phyloP scores from a whole-genome alignment of 257 asterid genomes.

The Solanum chmielewskii region DNA sequence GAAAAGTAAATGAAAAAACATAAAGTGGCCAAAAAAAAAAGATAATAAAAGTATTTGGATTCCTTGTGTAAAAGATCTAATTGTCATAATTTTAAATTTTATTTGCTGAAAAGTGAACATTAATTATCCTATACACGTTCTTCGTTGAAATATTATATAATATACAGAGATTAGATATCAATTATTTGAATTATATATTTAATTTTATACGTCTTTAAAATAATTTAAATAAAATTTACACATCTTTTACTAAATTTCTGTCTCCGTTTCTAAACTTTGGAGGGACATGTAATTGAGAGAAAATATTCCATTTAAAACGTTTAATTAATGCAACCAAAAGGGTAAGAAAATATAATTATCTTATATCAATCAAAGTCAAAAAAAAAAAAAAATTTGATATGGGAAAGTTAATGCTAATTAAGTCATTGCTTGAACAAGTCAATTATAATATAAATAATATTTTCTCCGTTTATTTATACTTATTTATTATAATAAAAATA shows the following conservation, averaged over 20 bases:
- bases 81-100: neutral
- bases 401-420: neutral
- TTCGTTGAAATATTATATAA: neutral
- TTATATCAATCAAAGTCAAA: neutral
- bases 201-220: neutral
- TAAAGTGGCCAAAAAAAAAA: neutral
- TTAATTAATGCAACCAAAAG: neutral
- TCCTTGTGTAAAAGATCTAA: neutral
- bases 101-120: neutral
- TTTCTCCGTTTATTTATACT: too few species aligned
- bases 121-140: neutral
- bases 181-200: rapidly evolving
- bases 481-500: too few species aligned
- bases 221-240: too few species aligned
- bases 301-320: neutral
- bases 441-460: neutral
- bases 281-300: neutral
- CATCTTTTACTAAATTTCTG: too few species aligned
- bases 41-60: neutral
- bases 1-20: neutral
- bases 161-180: rapidly evolving
- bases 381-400: neutral
- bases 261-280: neutral
- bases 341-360: neutral
- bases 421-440: neutral